These are phyloP conservation scores for Penicillium sp. DNA, from an alignment of 2,329 filamentous ascomycete species.

Conservation along the genomic window DNA sequence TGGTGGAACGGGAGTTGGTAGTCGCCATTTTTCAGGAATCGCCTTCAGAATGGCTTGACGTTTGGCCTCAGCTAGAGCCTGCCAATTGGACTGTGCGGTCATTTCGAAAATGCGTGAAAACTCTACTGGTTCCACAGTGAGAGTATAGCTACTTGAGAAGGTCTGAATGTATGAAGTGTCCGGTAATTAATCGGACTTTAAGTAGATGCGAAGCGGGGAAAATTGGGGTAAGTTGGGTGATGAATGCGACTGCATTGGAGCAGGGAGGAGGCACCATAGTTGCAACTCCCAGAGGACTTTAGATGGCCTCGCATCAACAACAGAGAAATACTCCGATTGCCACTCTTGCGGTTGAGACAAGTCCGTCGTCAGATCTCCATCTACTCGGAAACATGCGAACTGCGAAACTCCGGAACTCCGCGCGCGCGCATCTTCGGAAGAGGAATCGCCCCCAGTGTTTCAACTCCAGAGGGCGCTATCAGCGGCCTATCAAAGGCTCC, in stretches of 20 bases:
- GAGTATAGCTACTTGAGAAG: too few relatives aligned
- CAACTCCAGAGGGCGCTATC: neutral
- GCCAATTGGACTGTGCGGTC: conserved; percentile 39
- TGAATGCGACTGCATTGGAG: too few relatives aligned
- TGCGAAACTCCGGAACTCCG: too few relatives aligned
- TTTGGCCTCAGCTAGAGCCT: conserved; percentile 47
- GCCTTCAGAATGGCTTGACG: conserved; percentile 48
- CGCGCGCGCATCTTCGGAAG: too few relatives aligned
- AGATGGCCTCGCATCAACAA: too few relatives aligned
- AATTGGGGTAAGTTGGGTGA: neutral
- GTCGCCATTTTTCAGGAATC: conserved; percentile 54
- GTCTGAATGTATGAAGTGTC: neutral
- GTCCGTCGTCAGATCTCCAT: too few relatives aligned
- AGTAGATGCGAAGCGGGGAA: neutral
- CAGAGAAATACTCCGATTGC: too few relatives aligned
- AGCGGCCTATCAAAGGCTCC: neutral
- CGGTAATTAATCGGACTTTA: neutral
- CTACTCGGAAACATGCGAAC: too few relatives aligned
- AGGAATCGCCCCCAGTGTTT: neutral
- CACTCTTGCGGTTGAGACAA: too few relatives aligned
- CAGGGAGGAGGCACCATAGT: too few relatives aligned
- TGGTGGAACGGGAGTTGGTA: conserved; percentile 44
- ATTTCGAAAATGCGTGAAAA: conserved; percentile 4
- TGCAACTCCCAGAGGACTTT: too few relatives aligned
- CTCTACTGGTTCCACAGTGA: too few relatives aligned